A percentile compares a stretch with the other conserved stretches of the same genome.
Conservation (phyloP, 78 protist species). For the Dictyostelium capitatum region DNA sequence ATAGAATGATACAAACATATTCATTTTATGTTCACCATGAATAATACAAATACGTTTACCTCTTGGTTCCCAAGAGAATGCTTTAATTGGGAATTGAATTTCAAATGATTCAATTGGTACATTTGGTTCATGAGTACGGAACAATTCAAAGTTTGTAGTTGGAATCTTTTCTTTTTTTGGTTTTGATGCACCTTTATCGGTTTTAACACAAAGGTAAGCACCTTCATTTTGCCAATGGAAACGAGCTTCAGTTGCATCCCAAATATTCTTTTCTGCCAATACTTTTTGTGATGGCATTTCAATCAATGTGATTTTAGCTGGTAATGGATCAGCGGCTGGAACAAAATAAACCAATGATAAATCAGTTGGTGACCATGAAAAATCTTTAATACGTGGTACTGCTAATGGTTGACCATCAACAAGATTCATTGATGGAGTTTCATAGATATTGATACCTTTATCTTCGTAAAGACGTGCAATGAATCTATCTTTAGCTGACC, state of each 20-base stretch:
- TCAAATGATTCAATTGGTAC: constrained; percentile 88
- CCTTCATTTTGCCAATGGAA: constrained; percentile 94
- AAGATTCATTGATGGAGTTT: constrained; percentile 69
- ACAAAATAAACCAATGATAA: constrained; percentile 84
- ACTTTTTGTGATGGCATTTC: constrained; percentile 78
- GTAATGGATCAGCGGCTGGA: constrained; percentile 82
- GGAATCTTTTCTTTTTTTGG: constrained; percentile 37
- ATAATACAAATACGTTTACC: constrained; percentile 82
- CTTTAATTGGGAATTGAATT: constrained; percentile 31
- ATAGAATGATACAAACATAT: constrained; percentile 49
- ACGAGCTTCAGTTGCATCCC: constrained; percentile 80
- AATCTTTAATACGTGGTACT: constrained; percentile 69
- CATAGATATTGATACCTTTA: constrained; percentile 81
- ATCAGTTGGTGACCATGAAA: constrained; percentile 93
- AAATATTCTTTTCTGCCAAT: constrained; percentile 85
- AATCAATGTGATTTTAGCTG: constrained; percentile 85
- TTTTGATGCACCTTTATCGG: constrained; percentile 84
- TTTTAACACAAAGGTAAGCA: constrained; percentile 88
- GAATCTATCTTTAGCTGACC: constrained; percentile 91
- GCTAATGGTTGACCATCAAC: constrained; percentile 66
- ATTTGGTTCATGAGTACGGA: constrained; percentile 90
- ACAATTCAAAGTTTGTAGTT: constrained; percentile 86
- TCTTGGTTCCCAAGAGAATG: constrained; percentile 90
- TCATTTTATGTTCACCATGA: constrained; percentile 49
- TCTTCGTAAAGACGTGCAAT: constrained; percentile 81